Conservation (phyloP, 2,329 filamentous ascomycete genomes). For the Colletotrichum liaoningense region DNA sequence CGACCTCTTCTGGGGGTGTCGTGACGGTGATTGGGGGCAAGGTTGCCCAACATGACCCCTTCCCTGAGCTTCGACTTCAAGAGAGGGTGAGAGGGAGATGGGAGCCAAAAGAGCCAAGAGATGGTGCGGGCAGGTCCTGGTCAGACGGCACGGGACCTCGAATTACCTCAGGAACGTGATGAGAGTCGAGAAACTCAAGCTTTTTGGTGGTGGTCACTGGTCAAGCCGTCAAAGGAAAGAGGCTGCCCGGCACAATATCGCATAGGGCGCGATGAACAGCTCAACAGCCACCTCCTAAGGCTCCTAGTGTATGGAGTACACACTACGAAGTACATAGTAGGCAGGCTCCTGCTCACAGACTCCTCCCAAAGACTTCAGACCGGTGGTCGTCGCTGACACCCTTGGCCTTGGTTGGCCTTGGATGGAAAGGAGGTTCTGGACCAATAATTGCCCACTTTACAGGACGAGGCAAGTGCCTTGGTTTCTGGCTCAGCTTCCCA, state of each 20-base stretch:
- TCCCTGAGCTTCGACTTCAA: conserved; percentile 15
- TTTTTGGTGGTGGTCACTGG: conserved; percentile 1
- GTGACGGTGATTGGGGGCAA: conserved; percentile 2
- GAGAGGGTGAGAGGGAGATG: neutral
- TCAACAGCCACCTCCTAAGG: conserved; percentile 17
- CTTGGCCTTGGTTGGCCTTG: conserved; percentile 8
- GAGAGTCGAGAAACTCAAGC: neutral
- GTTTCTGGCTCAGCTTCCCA: conserved; percentile 15
- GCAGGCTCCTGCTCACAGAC: conserved; percentile 4
- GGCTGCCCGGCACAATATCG: conserved; percentile 6
- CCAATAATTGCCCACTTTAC: conserved; percentile 30
- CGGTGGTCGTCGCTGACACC: conserved; percentile 3
- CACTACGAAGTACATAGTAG: too few relatives aligned
- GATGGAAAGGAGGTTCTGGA: conserved; percentile 16
- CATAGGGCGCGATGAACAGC: conserved; percentile 25
- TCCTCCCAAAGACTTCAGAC: neutral
- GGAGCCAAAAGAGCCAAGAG: conserved; percentile 13
- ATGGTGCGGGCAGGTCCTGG: conserved; percentile 16
- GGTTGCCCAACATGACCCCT: conserved; percentile 16
- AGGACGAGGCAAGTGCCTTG: conserved; percentile 23
- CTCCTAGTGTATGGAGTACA: neutral
- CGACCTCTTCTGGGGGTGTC: neutral
- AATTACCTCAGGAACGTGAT: conserved; percentile 24
- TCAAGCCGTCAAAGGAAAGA: conserved; percentile 13
- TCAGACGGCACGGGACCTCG: conserved; percentile 6